Conservation (phyloP, 2,329 filamentous ascomycete species). For the Fusarium sp. region DNA sequence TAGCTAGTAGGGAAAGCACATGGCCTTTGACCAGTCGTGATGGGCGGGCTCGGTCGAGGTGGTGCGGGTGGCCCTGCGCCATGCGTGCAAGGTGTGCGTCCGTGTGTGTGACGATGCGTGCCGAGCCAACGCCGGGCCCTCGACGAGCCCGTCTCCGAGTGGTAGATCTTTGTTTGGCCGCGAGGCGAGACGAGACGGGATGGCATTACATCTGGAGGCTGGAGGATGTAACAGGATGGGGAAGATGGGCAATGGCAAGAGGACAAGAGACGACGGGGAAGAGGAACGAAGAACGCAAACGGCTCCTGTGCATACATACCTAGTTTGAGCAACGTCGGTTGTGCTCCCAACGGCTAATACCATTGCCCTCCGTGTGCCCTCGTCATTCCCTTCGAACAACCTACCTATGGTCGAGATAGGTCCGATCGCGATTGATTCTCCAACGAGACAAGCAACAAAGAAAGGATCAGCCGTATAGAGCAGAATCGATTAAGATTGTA, state of each 20-base stretch:
- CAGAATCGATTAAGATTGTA: not conserved
- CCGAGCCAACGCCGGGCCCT: conserved; percentile 8
- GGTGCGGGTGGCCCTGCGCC: conserved; percentile 9
- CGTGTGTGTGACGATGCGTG: conserved; percentile 6
- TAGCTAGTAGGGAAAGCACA: not conserved
- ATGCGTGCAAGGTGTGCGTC: conserved; percentile 9
- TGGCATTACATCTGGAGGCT: conserved; percentile 4
- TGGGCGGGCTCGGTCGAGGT: not conserved
- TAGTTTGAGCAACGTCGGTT: conserved; percentile 28
- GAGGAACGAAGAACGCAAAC: not conserved
- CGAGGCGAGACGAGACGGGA: conserved; percentile 1
- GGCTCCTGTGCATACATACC: conserved; percentile 14
- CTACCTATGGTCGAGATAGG: conserved; percentile 5
- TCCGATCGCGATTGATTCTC: conserved; percentile 6
- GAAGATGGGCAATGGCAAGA: not conserved
- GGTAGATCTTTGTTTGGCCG: conserved; percentile 21
- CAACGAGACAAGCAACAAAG: conserved; percentile 5
- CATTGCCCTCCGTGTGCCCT: conserved; percentile 16
- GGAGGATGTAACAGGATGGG: not conserved
- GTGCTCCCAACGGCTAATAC: conserved; percentile 21
- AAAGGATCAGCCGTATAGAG: conserved; percentile 4
- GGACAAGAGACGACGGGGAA: not conserved
- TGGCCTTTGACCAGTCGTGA: conserved; percentile 1
- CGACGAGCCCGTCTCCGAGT: conserved; percentile 11
- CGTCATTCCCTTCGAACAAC: not conserved